Conservation (phyloP, 202 grass and related monocot species). For the Setaria italica region DNA sequence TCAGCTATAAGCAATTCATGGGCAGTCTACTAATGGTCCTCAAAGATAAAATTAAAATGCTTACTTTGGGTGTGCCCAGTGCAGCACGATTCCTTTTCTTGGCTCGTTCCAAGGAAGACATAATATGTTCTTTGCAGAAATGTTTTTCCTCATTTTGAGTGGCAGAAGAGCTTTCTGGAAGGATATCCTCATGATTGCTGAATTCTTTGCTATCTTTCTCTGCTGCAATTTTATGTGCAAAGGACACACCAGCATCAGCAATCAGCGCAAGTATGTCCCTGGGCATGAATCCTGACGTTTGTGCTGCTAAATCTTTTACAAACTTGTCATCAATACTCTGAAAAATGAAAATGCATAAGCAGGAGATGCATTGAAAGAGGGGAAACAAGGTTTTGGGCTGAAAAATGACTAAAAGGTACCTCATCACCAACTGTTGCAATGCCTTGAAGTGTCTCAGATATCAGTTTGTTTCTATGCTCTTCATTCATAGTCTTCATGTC, state of each 20-base stretch:
- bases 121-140: slow-evolving; percentile 73
- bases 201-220: slow-evolving; percentile 41
- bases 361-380: slow-evolving; percentile 3
- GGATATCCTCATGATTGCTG: slow-evolving; percentile 36
- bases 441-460: slow-evolving; percentile 73
- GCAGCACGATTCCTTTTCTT: slow-evolving; percentile 97
- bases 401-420: slow-evolving; percentile 55
- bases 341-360: slow-evolving; percentile 54
- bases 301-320: slow-evolving; percentile 74
- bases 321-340: slow-evolving; percentile 79
- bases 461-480: slow-evolving; percentile 74
- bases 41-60: slow-evolving; percentile 36
- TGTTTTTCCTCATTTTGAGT: slow-evolving; percentile 49
- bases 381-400: slow-evolving; percentile 1
- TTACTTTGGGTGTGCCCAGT: slow-evolving; percentile 91
- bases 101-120: slow-evolving; percentile 72
- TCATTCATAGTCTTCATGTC: slow-evolving; percentile 87
- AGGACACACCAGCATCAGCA: slow-evolving; percentile 74
- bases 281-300: slow-evolving; percentile 92
- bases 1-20: not conserved
- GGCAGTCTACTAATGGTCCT: slow-evolving; percentile 1
- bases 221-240: slow-evolving; percentile 61
- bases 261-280: slow-evolving; percentile 87
- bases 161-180: slow-evolving; percentile 43
- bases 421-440: slow-evolving; percentile 54